A percentile compares a stretch with the other conserved stretches of the same genome.
These are phyloP conservation scores for Neolentinus lepideus DNA, from an alignment of 1,284 basidiomycete genomes.

Conservation along the genomic window DNA sequence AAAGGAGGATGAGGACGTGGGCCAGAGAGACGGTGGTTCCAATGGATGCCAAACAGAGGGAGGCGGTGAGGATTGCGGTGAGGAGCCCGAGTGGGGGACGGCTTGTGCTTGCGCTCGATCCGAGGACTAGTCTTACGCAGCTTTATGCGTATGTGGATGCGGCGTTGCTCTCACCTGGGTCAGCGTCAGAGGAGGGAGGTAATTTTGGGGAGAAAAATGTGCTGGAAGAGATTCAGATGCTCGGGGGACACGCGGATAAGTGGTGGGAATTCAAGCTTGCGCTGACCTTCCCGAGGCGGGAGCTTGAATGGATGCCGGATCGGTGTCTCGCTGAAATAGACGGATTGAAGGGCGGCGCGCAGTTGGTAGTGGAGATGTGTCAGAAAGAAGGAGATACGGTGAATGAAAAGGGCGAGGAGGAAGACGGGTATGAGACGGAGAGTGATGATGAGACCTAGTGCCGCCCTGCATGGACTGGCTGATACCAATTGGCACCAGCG, in stretches of 20 bases:
- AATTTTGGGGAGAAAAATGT: slow-evolving; percentile 24
- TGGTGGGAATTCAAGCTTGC: slow-evolving; percentile 74
- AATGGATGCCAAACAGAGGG: slow-evolving; percentile 20
- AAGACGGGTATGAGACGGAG: slow-evolving; percentile 57
- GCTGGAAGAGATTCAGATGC: slow-evolving; percentile 32
- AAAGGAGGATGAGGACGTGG: slow-evolving; percentile 47
- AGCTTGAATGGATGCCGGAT: slow-evolving; percentile 46
- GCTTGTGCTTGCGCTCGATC: slow-evolving; percentile 49
- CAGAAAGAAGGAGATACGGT: slow-evolving; percentile 13
- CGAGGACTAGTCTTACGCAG: slow-evolving; percentile 44
- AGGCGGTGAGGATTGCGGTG: slow-evolving; percentile 53
- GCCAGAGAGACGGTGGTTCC: slow-evolving; percentile 31
- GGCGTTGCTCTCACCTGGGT: slow-evolving; percentile 28
- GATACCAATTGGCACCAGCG: no score
- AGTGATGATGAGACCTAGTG: slow-evolving; percentile 29
- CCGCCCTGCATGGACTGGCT: no score
- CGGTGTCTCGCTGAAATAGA: slow-evolving; percentile 39
- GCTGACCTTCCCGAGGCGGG: slow-evolving; percentile 62
- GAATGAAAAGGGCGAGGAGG: slow-evolving; percentile 24
- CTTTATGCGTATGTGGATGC: slow-evolving; percentile 69
- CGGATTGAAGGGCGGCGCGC: slow-evolving; percentile 54
- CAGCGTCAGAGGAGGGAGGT: slow-evolving; percentile 34
- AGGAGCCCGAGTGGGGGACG: slow-evolving; percentile 61
- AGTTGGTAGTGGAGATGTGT: slow-evolving; percentile 60
- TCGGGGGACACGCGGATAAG: slow-evolving; percentile 24